Evolutionary conservation across 164 flowering plant species (phyloP).

Genomic region (Annona cherimola): DNA sequence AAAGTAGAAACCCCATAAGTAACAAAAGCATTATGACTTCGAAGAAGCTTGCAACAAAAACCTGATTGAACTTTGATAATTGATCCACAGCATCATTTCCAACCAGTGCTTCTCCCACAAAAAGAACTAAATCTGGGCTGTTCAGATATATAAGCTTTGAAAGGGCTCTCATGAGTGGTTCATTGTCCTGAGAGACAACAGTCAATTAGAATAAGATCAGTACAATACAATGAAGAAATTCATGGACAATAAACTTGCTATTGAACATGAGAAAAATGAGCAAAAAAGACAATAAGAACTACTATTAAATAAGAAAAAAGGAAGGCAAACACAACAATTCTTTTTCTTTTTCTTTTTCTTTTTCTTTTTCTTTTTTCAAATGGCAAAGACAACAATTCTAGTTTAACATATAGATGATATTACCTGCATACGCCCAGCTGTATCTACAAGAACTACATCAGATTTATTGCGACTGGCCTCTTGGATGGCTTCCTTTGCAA

Average conservation of each 20-base stretch:
- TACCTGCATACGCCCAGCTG: constrained; percentile 99
- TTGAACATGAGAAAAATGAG: not conserved
- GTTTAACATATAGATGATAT: not conserved
- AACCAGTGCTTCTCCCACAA: constrained; percentile 97
- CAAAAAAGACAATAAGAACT: no score
- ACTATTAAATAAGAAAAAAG: not conserved
- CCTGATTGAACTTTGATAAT: constrained; percentile 92
- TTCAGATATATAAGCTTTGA: constrained; percentile 86
- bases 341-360: no score
- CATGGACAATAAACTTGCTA: not conserved
- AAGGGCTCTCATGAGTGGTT: constrained; percentile 94
- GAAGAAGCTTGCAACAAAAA: constrained; percentile 12
- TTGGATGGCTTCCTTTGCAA: constrained; percentile 95
- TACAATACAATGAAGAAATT: not conserved
- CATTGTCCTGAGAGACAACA: constrained; percentile 64
- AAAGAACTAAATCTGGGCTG: constrained; percentile 84
- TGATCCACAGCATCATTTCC: constrained; percentile 99
- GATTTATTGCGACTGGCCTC: constrained; percentile 83
- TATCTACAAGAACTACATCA: constrained; percentile 97
- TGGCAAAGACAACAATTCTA: not conserved
- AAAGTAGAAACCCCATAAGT: not conserved
- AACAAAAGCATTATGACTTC: not conserved
- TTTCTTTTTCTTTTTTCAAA: no score
- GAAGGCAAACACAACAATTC: not conserved
- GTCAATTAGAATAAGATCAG: not conserved